Evolutionary conservation across 2,329 filamentous ascomycete genomes (phyloP), one percentile per base, ranked within the genome.

Genomic region (Ophiostoma tasmaniense): DNA sequence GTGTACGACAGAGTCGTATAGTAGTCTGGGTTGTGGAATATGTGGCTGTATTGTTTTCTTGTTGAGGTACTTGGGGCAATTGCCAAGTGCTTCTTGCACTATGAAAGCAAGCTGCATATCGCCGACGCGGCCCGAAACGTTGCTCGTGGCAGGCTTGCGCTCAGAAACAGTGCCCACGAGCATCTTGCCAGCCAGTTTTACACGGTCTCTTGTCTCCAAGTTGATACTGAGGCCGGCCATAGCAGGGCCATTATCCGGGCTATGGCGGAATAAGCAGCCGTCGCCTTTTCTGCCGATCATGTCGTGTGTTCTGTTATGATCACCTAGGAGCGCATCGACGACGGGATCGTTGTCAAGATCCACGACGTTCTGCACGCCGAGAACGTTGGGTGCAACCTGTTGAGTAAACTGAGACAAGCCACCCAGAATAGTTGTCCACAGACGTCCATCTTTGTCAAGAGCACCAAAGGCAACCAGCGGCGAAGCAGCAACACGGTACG

Each of bases 11-110:
- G 76, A 74, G 42, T 74, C 75, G 39, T 78, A 78, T 3, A 78
- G 75, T 4, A 80, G 74, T 42, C 71, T 67, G 3, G 90, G 85
- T 17, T 80, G 75, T 1, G 89, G 83, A 0, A 81, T 71, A 62
- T 84, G 82, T 5, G 84, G 82, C 1, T 78, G 75, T 52, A 96
- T 86, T 1, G 80, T 79, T 75, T 90, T 93, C 74, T 86, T 87
- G 77, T 94, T 95, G 42, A 96, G 76, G 74, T 96, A 96, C 77
- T 96, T 96, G 1, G 92, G 92, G 74, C 92, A 96, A 74, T 95
- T 96, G 0, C 91, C 89, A 79, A 96, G 75, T 72, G 87, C 90
- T 77, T 91, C 89, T 39, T 89, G 84, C 69, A 96, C 87, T 55
- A 84, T 84, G 62, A 92, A 81, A 17, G 89, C 87, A 45, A 94